Evolutionary conservation across 1,284 basidiomycete species (phyloP), one percentile per base, ranked within the genome.

Genomic region (Pseudozyma pruni): DNA sequence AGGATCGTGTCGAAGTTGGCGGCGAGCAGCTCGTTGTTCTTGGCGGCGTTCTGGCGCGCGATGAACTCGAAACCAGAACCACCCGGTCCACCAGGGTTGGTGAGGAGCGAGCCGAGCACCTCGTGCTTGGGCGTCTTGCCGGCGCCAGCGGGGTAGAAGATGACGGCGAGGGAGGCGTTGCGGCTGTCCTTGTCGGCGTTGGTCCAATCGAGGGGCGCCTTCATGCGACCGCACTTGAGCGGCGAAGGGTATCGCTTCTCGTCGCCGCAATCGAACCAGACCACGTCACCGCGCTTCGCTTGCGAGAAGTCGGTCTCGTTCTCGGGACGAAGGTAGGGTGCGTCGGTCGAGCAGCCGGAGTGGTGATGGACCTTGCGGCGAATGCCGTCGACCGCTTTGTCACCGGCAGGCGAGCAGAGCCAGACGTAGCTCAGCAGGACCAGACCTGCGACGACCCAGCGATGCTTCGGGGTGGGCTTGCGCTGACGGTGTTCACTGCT

Each of bases 31-130:
- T 52, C 50, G 46, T 61, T 50, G 40, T 60, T 57, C 39, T 55
- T 61, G 23, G 45, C 56, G 3, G 52, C 49, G 7, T 51, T 55
- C 55, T 57, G 54, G 35, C 53, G 53, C 17, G 57, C 54, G 20
- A 73, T 43, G 27, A 72, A 71, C 19, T 58, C 54, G 37, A 69
- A 47, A 25, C 72, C 74, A 8, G 60, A 60, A 9, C 72, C 74
- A 38, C 74, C 74, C 1, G 74, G 74, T 22, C 74, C 74, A 34
- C 74, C 74, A 4, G 63, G 67, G 47, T 76, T 76, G 56, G 60
- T 61, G 34, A 74, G 49, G 16, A 76, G 49, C 17, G 64, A 59
- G 13, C 74, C 74, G 4, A 66, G 57, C 6, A 72, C 47, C n/a
- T 74, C 43, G 7, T 58, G 32, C 45, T 57, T 54, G 22, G 59